Conservation (phyloP, 768 basidiomycete genomes). For the Hericium rajendrae region DNA sequence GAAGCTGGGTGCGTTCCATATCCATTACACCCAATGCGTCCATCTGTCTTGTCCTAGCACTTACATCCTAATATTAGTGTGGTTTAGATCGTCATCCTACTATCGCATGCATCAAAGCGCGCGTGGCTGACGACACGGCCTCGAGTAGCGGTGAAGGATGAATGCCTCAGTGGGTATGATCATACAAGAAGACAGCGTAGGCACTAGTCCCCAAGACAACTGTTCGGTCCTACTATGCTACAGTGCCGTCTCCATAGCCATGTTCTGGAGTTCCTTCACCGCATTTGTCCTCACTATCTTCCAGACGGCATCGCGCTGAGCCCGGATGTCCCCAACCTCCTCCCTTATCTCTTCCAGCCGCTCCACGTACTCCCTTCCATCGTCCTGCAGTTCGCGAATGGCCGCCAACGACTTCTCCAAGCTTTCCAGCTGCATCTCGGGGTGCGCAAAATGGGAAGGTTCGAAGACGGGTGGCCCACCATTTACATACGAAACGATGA, state of each 20-base stretch:
- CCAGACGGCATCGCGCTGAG: constrained; percentile 70
- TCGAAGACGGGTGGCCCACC: constrained; percentile 41
- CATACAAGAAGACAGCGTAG: no score
- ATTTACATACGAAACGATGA: constrained; percentile 43
- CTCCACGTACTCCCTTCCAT: constrained; percentile 80
- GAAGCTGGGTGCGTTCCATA: no score
- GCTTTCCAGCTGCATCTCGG: constrained; percentile 57
- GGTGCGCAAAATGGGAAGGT: constrained; percentile 52
- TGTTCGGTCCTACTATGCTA: background rate
- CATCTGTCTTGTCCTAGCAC: no score
- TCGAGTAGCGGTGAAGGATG: no score
- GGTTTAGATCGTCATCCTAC: no score
- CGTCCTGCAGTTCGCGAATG: constrained; percentile 75
- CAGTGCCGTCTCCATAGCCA: constrained; percentile 26
- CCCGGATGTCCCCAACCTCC: constrained; percentile 62
- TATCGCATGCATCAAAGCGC: no score
- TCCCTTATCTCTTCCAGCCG: constrained; percentile 79
- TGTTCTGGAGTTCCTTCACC: constrained; percentile 64
- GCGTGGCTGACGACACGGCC: no score
- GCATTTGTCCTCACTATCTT: constrained; percentile 65
- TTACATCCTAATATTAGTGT: no score
- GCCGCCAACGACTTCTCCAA: constrained; percentile 68
- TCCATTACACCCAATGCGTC: no score
- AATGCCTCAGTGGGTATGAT: no score
- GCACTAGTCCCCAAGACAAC: no score